Conservation (phyloP, 2,329 filamentous ascomycete genomes). For the Monilinia fructigena region DNA sequence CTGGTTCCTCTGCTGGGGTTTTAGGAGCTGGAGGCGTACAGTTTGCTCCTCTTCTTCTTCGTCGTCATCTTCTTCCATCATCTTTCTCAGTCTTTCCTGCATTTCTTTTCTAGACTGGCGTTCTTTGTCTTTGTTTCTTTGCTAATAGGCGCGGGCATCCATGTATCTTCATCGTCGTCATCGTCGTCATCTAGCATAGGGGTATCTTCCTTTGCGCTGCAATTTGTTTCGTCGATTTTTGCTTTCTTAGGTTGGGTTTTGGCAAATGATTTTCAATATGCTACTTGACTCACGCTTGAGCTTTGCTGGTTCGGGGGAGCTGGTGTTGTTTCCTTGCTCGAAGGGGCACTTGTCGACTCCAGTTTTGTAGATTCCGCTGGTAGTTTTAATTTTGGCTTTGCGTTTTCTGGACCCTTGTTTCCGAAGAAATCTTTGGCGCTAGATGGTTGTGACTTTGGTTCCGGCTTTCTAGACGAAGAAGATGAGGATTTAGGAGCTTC, state of each 20-base stretch:
- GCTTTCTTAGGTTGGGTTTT: constrained; percentile 64
- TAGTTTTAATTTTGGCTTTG: constrained; percentile 28
- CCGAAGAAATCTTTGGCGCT: constrained; percentile 42
- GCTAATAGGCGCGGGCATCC: constrained; percentile 39
- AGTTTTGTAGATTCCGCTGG: constrained; percentile 22
- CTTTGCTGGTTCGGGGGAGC: constrained; percentile 29
- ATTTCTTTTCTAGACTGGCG: constrained; percentile 57
- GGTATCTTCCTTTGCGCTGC: constrained; percentile 50
- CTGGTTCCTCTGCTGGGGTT: constrained; percentile 38
- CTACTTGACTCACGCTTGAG: constrained; percentile 61
- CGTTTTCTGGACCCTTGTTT: constrained; percentile 40
- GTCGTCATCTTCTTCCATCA: constrained; percentile 71
- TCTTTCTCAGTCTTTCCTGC: constrained; percentile 64
- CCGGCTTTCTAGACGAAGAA: constrained; percentile 23
- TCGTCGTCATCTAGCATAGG: constrained; percentile 57
- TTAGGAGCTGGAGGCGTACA: constrained; percentile 17
- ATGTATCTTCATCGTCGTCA: constrained; percentile 51
- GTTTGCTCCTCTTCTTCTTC: constrained; percentile 49
- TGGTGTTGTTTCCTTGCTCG: constrained; percentile 36
- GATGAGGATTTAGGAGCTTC: constrained; percentile 25
- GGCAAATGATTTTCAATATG: constrained; percentile 77
- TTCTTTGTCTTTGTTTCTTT: constrained; percentile 37
- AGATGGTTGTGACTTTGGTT: constrained; percentile 34
- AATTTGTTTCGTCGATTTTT: constrained; percentile 45
- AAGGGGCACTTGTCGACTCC: constrained; percentile 24